These are phyloP conservation scores for Metarhizium brunneum DNA, from an alignment of 2,329 filamentous ascomycete species.

Conservation along the genomic window DNA sequence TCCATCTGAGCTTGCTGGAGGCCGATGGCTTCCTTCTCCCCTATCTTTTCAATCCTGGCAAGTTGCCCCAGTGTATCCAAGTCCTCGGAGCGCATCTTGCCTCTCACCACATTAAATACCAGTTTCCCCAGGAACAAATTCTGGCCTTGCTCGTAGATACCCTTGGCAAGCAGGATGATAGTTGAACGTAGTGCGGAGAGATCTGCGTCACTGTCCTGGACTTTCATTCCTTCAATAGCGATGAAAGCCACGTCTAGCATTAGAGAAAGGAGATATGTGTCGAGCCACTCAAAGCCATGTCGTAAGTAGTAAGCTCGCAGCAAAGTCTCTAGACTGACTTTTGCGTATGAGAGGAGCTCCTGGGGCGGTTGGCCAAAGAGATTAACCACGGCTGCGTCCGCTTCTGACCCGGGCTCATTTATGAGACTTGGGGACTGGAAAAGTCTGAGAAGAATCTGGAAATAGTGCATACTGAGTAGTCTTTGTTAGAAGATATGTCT, in stretches of 20 bases:
- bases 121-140: neutral
- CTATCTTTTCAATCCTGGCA: neutral
- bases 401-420: neutral
- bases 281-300: slow-evolving; percentile 1
- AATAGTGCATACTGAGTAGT: slow-evolving; percentile 2
- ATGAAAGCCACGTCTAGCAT: neutral
- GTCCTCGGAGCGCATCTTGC: neutral
- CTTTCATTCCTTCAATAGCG: neutral
- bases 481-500: neutral
- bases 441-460: neutral
- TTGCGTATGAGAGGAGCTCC: neutral
- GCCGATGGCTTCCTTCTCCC: neutral
- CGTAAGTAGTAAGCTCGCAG: slow-evolving; percentile 1
- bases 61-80: neutral
- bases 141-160: neutral
- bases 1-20: neutral
- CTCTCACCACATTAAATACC: neutral
- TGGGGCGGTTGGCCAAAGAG: neutral
- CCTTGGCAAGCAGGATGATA: neutral
- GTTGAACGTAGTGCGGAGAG: neutral
- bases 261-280: neutral
- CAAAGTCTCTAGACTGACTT: neutral
- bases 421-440: neutral
- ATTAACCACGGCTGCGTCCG: neutral
- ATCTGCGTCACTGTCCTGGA: neutral